A percentile compares a stretch with the other conserved stretches of the same genome.
Evolutionary conservation across 2,329 filamentous ascomycete species (phyloP).

Genomic region (Pseudogymnoascus sp.): DNA sequence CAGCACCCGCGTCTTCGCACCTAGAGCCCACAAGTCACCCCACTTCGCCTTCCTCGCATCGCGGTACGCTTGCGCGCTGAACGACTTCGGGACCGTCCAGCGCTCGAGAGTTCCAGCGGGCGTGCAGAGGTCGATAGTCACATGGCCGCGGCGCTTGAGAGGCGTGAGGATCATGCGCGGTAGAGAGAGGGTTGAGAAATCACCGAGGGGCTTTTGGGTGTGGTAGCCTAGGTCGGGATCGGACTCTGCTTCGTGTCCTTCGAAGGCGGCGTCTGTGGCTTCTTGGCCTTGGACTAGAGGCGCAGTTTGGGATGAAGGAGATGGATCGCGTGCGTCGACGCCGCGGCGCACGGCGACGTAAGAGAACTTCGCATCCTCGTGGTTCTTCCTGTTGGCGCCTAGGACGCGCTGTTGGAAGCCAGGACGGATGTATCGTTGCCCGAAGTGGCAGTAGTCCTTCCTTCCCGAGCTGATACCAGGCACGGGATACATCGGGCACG

Average conservation of each 20-base stretch:
- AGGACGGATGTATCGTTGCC: conserved; percentile 80
- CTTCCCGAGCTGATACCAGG: conserved; percentile 64
- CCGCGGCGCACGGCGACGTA: conserved; percentile 83
- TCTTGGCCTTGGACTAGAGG: conserved; percentile 42
- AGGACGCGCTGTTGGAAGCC: conserved; percentile 72
- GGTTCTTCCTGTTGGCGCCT: conserved; percentile 61
- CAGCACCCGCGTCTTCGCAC: conserved; percentile 72
- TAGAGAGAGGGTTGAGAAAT: conserved; percentile 46
- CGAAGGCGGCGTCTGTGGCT: conserved; percentile 59
- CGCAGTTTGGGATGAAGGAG: conserved; percentile 18
- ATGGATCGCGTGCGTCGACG: conserved; percentile 36
- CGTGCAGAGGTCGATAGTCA: conserved; percentile 86
- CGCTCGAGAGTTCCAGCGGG: conserved; percentile 77
- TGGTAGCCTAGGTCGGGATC: conserved; percentile 20
- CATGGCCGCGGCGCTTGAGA: conserved; percentile 79
- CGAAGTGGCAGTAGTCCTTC: conserved; percentile 87
- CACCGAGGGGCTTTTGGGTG: background rate
- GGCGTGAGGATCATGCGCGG: conserved; percentile 73
- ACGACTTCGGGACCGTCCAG: conserved; percentile 83
- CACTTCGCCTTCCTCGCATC: conserved; percentile 84
- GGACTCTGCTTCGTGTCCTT: conserved; percentile 54
- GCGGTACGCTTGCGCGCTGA: conserved; percentile 73
- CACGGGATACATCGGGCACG: conserved; percentile 79
- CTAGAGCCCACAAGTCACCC: conserved; percentile 94
- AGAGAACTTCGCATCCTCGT: conserved; percentile 85